phyloP scores from a whole-genome alignment of 768 basidiomycete species.

The Tricholoma matsutake region DNA sequence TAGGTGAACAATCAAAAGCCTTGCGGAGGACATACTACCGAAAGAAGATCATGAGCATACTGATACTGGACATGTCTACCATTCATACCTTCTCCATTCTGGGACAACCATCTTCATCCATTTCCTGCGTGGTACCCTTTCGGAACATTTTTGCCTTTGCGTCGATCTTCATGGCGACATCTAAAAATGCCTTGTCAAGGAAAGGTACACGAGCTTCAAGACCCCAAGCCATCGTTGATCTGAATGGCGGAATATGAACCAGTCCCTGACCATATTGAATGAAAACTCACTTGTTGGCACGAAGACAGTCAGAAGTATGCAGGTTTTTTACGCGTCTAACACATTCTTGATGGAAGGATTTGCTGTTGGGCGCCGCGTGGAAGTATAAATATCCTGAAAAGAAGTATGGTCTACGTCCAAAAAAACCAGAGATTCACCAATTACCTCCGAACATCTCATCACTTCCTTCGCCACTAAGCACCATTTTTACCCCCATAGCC shows the following conservation, averaged over 20 bases:
- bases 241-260: conserved; percentile 22
- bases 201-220: conserved; percentile 98
- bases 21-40: conserved; percentile 89
- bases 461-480: conserved; percentile 94
- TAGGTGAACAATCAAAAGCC: conserved; percentile 86
- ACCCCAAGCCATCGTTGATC: conserved; percentile 99
- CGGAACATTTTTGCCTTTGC: conserved; percentile 85
- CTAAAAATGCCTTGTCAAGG: conserved; percentile 95
- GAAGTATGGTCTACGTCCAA: conserved; percentile 1
- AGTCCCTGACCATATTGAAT: not conserved
- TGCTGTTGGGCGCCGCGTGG: conserved; percentile 90
- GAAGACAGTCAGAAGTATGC: conserved; percentile 94
- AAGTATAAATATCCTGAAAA: conserved; percentile 92
- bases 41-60: not conserved
- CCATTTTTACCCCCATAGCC: conserved; percentile 99
- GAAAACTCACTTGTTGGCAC: conserved; percentile 86
- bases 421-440: conserved; percentile 4
- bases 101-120: conserved; percentile 84
- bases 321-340: conserved; percentile 95
- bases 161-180: conserved; percentile 89
- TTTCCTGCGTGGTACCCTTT: conserved; percentile 70
- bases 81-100: conserved; percentile 88
- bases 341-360: conserved; percentile 92
- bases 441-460: conserved; percentile 96
- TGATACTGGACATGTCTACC: not conserved